A percentile compares a stretch with the other conserved stretches of the same genome.
These are phyloP conservation scores for Solanum sitiens DNA, from an alignment of 257 asterid genomes.

Conservation along the genomic window DNA sequence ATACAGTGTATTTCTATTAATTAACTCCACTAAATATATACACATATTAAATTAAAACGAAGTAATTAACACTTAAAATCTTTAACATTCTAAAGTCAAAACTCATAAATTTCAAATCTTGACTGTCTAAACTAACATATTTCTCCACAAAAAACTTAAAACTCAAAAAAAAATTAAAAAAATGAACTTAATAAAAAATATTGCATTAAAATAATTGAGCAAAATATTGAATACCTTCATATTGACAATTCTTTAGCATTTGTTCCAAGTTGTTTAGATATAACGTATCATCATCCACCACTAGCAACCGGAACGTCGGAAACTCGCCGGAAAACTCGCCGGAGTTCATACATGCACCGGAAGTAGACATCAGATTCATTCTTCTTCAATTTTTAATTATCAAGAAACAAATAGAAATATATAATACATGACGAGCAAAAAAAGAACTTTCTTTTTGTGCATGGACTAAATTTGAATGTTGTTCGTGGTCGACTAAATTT, in stretches of 20 bases:
- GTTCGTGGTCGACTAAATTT: neutral
- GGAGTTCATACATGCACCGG: neutral
- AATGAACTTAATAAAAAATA: neutral
- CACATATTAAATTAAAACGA: neutral
- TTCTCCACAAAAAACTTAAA: neutral
- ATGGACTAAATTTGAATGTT: neutral
- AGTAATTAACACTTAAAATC: neutral
- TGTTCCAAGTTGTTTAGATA: conserved; percentile 78
- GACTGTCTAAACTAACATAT: neutral
- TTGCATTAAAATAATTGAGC: neutral
- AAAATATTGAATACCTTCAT: conserved; percentile 45
- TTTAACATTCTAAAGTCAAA: neutral
- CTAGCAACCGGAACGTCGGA: conserved; percentile 83
- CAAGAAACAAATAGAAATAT: neutral
- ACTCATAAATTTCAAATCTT: neutral
- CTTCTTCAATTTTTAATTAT: neutral
- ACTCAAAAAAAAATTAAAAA: neutral
- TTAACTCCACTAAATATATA: neutral
- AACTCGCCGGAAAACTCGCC: conserved; percentile 26
- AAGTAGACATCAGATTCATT: neutral
- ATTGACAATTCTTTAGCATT: conserved; percentile 72
- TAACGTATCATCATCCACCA: conserved; percentile 87
- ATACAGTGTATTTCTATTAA: neutral
- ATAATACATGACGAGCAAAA: neutral
- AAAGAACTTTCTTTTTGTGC: neutral